Base-by-base conservation (phyloP, 208 protist species). In the Trypanosoma grayi region DNA sequence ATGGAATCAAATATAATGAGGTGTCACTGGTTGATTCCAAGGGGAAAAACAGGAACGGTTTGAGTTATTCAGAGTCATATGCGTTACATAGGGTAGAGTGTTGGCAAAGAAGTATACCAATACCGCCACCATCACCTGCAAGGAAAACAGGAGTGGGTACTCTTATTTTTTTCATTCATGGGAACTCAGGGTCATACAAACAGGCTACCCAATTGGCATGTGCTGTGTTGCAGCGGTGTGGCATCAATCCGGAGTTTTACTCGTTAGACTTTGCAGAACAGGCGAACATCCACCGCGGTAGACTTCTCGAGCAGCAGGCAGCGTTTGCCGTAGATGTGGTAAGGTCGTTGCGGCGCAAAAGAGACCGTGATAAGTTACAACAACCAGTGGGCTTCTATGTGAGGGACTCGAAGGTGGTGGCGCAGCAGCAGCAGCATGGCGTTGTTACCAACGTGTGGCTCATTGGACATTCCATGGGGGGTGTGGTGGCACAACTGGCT, bases 381-480 rank as follows among this genome's bases (percentile, higher is more conserved):
- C n/a, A n/a, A n/a, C n/a, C n/a, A n/a, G n/a, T n/a, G n/a, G n/a
- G n/a, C n/a, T n/a, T n/a, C n/a, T n/a, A n/a, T n/a, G n/a, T n/a
- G n/a, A n/a, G n/a, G n/a, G n/a, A n/a, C n/a, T n/a, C 28, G 24
- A 56, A 51, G 18, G 20, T 8, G 28, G 22, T 9, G 30, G 0
- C 40, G 33, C 2, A 8, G n/a, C 20, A 34, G 33, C 7, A 28
- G 2, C 8, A 22, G 37, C 18, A 60, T 1, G 37, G 34, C 22
- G 44, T 27, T 41, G 34, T 0, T 13, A 56, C 47, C 20, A 52
- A 10, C 11, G 63, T 79, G 10, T 84, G 77, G 78, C 34, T 88
- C 30, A 72, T 80, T 31, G 77, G 62, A 10, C 77, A 88, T 41
- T 88, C 70, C 11, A 88, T 88, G 81, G 77, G 77, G 11, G 81